Conservation (phyloP, 2,329 filamentous ascomycete species). For the Ophiobolus disseminans region DNA sequence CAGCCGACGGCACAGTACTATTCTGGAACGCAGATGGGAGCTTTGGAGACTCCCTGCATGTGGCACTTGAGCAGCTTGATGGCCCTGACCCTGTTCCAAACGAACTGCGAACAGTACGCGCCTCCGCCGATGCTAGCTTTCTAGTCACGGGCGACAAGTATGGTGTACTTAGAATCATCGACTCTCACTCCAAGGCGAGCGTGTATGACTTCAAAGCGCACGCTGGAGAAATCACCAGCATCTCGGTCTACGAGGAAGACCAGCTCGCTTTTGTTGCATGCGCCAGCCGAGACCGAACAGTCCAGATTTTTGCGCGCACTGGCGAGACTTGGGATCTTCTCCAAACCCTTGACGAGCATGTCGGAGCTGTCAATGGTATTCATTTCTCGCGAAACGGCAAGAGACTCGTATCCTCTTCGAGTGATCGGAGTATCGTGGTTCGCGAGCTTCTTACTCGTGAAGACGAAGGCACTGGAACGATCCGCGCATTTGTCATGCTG, state of each 20-base stretch:
- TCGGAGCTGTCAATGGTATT: conserved; percentile 80
- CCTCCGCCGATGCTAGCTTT: conserved; percentile 67
- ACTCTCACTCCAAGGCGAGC: conserved; percentile 67
- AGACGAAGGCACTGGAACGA: conserved; percentile 59
- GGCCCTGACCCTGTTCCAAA: conserved; percentile 59
- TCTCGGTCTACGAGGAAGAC: conserved; percentile 74
- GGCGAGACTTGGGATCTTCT: conserved; percentile 73
- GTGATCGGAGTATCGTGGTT: conserved; percentile 83
- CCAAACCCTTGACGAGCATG: conserved; percentile 91
- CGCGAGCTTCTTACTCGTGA: conserved; percentile 78
- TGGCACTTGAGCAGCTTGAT: conserved; percentile 71
- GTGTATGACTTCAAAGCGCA: conserved; percentile 83
- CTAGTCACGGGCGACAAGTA: conserved; percentile 86
- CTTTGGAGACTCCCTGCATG: conserved; percentile 67
- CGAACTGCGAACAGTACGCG: conserved; percentile 64
- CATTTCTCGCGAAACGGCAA: conserved; percentile 75
- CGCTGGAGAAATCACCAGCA: conserved; percentile 80
- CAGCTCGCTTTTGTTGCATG: conserved; percentile 75
- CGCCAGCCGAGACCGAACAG: conserved; percentile 81
- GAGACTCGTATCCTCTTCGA: conserved; percentile 81
- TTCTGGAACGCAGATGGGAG: conserved; percentile 82
- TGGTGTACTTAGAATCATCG: conserved; percentile 77
- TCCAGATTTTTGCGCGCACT: conserved; percentile 79
- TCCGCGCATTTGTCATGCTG: conserved; percentile 77
- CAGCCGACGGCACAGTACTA: conserved; percentile 76